Evolutionary conservation across 768 basidiomycete genomes (phyloP).

Genomic region (Lactarius hengduanensis): DNA sequence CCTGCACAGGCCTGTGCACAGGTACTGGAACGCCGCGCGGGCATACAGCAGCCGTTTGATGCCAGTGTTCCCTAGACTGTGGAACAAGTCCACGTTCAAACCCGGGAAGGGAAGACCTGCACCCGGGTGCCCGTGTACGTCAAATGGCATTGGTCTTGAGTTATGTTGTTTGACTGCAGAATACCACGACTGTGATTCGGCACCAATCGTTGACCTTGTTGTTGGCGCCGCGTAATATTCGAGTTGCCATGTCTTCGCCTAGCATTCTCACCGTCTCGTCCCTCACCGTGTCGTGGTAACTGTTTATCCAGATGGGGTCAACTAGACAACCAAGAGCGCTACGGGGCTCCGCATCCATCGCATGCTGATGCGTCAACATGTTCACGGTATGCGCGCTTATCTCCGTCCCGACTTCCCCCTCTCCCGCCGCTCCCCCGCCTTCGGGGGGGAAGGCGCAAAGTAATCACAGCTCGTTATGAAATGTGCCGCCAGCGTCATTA

Average conservation of each 20-base stretch:
- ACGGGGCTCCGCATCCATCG: slow-evolving; percentile 11
- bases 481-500: neutral
- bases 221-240: neutral
- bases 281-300: slow-evolving; percentile 1
- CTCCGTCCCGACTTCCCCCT: slow-evolving; percentile 7
- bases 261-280: slow-evolving; percentile 1
- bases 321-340: neutral
- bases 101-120: slow-evolving; percentile 4
- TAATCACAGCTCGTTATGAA: slow-evolving; percentile 12
- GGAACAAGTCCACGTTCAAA: neutral
- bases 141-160: slow-evolving; percentile 8
- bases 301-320: slow-evolving; percentile 13
- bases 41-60: slow-evolving; percentile 5
- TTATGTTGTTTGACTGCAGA: neutral
- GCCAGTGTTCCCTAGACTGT: slow-evolving; percentile 5
- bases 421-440: slow-evolving; percentile 8
- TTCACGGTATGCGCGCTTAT: slow-evolving; percentile 4
- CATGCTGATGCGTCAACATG: slow-evolving; percentile 8
- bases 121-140: slow-evolving; percentile 18
- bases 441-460: slow-evolving; percentile 8
- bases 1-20: slow-evolving; percentile 9
- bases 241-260: slow-evolving; percentile 7
- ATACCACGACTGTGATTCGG: slow-evolving; percentile 5
- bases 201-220: neutral
- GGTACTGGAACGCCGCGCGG: neutral